phyloP scores from a whole-genome alignment of 305 asterid species.

The Solanum chacoense region DNA sequence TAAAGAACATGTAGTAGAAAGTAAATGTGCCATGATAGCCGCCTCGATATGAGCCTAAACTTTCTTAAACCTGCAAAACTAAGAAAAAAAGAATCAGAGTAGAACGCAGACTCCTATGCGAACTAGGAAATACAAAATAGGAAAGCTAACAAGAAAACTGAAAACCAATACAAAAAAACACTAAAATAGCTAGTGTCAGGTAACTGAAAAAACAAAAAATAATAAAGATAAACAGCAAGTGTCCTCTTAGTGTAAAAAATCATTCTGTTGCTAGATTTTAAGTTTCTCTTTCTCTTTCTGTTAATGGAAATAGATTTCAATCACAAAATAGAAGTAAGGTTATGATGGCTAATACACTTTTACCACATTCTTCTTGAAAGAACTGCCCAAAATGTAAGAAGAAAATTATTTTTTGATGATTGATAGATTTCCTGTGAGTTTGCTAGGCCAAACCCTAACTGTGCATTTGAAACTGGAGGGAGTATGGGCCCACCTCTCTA shows the following conservation, averaged over 20 bases:
- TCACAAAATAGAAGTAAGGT: not conserved
- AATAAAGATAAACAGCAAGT: not conserved
- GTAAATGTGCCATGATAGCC: constrained; percentile 54
- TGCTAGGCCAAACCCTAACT: not conserved
- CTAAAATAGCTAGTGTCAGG: not conserved
- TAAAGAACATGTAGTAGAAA: constrained; percentile 43
- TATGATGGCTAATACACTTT: not conserved
- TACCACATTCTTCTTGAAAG: not conserved
- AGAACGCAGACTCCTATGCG: not conserved
- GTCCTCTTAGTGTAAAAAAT: not conserved
- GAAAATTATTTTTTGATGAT: not conserved
- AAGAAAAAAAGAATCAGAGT: not conserved
- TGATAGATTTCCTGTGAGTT: not conserved
- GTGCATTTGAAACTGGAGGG: not conserved
- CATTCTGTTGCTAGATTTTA: not conserved
- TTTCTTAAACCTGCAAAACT: constrained; percentile 20
- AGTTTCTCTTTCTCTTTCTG: not conserved
- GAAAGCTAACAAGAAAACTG: not conserved
- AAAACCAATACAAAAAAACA: not conserved
- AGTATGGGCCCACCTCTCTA: not conserved
- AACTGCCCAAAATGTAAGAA: not conserved
- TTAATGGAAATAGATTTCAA: not conserved
- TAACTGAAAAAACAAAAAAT: not conserved
- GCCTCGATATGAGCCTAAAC: not conserved
- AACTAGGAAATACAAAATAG: not conserved